These are phyloP conservation scores for Fusarium sp. DNA, from an alignment of 2,329 filamentous ascomycete species.

Conservation along the genomic window DNA sequence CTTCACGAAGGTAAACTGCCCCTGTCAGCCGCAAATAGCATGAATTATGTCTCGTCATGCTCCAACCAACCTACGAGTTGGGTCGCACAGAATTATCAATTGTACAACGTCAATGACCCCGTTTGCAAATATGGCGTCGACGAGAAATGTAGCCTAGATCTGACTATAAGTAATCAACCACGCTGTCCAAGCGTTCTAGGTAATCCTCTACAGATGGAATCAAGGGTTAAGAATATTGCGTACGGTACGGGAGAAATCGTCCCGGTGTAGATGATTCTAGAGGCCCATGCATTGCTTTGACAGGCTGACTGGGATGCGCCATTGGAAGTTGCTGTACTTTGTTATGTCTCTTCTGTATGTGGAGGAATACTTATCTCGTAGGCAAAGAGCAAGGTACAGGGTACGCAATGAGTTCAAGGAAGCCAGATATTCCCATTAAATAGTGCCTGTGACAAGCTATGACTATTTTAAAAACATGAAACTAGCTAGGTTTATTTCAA, in stretches of 20 bases:
- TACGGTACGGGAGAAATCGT: conserved; percentile 52
- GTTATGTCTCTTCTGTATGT: too few species aligned
- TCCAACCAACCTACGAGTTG: conserved; percentile 54
- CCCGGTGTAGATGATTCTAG: conserved; percentile 41
- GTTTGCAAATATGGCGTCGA: conserved; percentile 59
- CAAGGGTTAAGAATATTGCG: conserved; percentile 59
- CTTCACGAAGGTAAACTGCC: conserved; percentile 60
- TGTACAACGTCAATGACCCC: conserved; percentile 62
- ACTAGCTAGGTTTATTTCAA: neutral
- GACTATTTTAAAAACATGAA: too few species aligned
- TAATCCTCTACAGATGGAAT: conserved; percentile 13
- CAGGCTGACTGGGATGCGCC: neutral
- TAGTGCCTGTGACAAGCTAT: neutral
- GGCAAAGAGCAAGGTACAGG: neutral
- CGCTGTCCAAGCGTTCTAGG: conserved; percentile 57
- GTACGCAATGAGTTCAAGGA: neutral
- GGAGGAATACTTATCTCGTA: neutral
- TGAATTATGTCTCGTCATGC: conserved; percentile 60
- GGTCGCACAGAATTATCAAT: conserved; percentile 59
- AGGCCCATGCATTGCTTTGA: neutral
- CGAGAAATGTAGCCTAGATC: conserved; percentile 57
- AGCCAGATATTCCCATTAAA: neutral
- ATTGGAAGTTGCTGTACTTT: neutral
- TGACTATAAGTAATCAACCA: conserved; percentile 59
- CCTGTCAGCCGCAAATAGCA: conserved; percentile 63